phyloP scores from a whole-genome alignment of 768 basidiomycete genomes.

The Steccherinum ochraceum region DNA sequence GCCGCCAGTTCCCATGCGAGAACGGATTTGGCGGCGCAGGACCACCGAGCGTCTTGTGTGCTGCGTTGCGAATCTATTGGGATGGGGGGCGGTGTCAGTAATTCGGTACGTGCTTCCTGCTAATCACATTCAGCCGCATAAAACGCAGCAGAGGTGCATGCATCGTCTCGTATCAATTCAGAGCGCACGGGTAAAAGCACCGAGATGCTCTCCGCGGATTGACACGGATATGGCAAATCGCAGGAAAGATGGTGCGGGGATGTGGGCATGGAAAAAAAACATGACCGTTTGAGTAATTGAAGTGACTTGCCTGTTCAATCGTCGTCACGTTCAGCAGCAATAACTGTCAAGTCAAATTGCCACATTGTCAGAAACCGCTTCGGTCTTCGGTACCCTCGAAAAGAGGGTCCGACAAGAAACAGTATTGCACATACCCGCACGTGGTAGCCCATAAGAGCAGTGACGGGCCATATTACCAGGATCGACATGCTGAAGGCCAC shows the following conservation, averaged over 20 bases:
- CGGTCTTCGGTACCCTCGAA: conserved; percentile 1
- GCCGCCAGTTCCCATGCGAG: conserved; percentile 68
- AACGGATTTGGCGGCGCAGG: conserved; percentile 80
- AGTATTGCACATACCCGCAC: conserved; percentile 58
- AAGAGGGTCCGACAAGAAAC: background rate
- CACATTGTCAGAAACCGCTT: background rate
- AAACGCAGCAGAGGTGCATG: no score
- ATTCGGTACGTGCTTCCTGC: conserved; percentile 9
- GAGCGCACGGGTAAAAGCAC: background rate
- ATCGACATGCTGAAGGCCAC: conserved; percentile 72
- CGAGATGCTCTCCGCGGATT: conserved; percentile 4
- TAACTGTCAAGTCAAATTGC: conserved; percentile 40
- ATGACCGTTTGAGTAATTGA: conserved; percentile 6
- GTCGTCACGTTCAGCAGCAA: conserved; percentile 86
- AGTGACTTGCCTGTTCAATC: conserved; percentile 78
- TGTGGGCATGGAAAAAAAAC: conserved; percentile 9
- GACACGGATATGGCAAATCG: conserved; percentile 7
- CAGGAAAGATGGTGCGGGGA: background rate
- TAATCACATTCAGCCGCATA: no score
- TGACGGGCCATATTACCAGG: conserved; percentile 76
- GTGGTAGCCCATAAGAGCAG: conserved; percentile 77
- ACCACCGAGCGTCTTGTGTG: conserved; percentile 59
- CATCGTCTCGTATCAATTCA: no score
- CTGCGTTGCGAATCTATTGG: conserved; percentile 75
- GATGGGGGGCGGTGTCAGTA: conserved; percentile 8